phyloP scores from a whole-genome alignment of 2,329 filamentous ascomycete genomes.

The Amylocarpus encephaloides region DNA sequence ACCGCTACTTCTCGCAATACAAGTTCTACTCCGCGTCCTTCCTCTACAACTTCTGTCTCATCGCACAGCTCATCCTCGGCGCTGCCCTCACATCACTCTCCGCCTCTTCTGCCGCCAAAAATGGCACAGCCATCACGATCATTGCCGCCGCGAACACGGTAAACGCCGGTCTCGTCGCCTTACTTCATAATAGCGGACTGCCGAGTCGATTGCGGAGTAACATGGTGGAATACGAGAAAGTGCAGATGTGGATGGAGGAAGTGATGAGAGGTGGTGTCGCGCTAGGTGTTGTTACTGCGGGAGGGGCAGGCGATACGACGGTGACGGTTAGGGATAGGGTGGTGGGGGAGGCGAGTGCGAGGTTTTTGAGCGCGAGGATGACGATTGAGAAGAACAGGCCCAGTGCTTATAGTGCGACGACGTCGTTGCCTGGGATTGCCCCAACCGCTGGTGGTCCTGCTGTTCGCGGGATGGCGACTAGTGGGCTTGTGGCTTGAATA shows the following conservation, averaged over 20 bases:
- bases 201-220: constrained; percentile 14
- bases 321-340: constrained; percentile 12
- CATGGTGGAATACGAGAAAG: constrained; percentile 17
- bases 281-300: not conserved
- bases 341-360: constrained; percentile 10
- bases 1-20: constrained; percentile 9
- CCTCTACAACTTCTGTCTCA: constrained; percentile 17
- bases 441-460: not conserved
- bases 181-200: constrained; percentile 19
- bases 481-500: not conserved
- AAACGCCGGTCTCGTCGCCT: constrained; percentile 17
- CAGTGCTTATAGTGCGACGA: constrained; percentile 11
- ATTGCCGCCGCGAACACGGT: constrained; percentile 20
- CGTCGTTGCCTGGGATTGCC: not conserved
- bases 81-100: constrained; percentile 15
- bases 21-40: constrained; percentile 12
- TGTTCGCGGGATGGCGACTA: not conserved
- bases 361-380: constrained; percentile 15
- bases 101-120: constrained; percentile 2
- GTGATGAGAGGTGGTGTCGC: constrained; percentile 15
- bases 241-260: constrained; percentile 15
- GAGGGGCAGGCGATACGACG: not conserved
- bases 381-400: constrained; percentile 19
- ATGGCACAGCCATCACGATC: constrained; percentile 16
- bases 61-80: constrained; percentile 18